A percentile compares a stretch with the other conserved stretches of the same genome.
These are phyloP conservation scores for Diaporthe sp. DNA, from an alignment of 2,329 filamentous ascomycete genomes.

Conservation along the genomic window DNA sequence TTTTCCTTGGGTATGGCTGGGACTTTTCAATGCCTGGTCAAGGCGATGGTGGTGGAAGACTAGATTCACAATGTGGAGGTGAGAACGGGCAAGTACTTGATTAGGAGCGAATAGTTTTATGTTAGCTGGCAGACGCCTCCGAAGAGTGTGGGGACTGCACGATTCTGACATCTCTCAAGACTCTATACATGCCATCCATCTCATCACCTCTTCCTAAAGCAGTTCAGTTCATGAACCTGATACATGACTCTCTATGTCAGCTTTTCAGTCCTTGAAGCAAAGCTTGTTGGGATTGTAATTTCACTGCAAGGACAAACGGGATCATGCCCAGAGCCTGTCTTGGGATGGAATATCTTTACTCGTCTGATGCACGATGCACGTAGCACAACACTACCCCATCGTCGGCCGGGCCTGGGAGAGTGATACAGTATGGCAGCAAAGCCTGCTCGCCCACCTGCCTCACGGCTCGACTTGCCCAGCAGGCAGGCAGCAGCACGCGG, in stretches of 20 bases:
- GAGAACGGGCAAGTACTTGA: not conserved
- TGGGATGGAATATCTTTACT: not conserved
- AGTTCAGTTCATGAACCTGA: not conserved
- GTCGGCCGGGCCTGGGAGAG: too few relatives aligned
- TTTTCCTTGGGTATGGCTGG: not conserved
- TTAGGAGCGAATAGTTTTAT: not conserved
- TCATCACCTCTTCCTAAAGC: not conserved
- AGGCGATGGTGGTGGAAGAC: not conserved
- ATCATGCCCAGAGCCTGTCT: not conserved
- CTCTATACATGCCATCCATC: not conserved
- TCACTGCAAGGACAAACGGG: too few relatives aligned
- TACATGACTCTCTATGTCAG: not conserved
- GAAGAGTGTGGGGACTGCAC: not conserved
- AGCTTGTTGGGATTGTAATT: not conserved
- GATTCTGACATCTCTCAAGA: not conserved
- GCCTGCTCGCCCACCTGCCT: not conserved
- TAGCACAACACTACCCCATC: not conserved
- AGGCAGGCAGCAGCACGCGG: not conserved
- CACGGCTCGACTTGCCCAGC: not conserved
- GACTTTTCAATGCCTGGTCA: not conserved
- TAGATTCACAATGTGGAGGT: not conserved
- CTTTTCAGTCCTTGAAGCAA: not conserved
- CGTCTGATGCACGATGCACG: not conserved
- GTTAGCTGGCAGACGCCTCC: not conserved
- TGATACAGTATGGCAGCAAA: not conserved